Percentiles rank a stretch among this genome's conserved stretches.
Conservation (phyloP, 2,329 filamentous ascomycete genomes). For the Ceratocystiopsis minuta region DNA sequence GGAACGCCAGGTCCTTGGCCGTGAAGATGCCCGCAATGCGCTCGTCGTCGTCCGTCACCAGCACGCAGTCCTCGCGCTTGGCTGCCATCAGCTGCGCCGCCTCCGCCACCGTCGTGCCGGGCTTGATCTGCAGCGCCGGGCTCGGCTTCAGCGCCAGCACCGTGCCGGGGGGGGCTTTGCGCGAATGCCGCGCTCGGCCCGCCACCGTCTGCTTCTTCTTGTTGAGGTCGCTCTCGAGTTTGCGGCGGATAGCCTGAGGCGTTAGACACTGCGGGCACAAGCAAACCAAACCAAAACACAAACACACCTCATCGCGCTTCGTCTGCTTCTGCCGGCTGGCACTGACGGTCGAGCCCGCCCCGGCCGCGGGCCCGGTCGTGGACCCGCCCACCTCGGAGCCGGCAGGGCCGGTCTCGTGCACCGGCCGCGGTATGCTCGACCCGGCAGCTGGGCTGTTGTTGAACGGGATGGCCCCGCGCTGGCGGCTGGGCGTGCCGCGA, state of each 20-base stretch:
- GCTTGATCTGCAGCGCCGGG: constrained; percentile 93
- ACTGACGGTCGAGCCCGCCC: constrained; percentile 53
- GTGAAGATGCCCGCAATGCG: constrained; percentile 98
- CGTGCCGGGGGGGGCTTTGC: constrained; percentile 89
- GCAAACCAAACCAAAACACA: background rate
- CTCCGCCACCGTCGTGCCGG: constrained; percentile 80
- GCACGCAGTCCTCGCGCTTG: constrained; percentile 92
- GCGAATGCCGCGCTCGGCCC: constrained; percentile 61
- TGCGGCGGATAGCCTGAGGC: constrained; percentile 74
- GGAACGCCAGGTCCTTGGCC: constrained; percentile 93
- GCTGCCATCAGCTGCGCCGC: constrained; percentile 97
- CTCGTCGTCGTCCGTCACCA: constrained; percentile 96
- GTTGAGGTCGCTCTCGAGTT: constrained; percentile 92
- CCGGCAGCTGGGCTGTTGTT: constrained; percentile 35
- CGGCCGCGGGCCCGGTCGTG: constrained; percentile 25
- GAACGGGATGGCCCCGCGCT: constrained; percentile 44
- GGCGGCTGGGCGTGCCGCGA: constrained; percentile 50
- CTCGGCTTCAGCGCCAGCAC: constrained; percentile 92
- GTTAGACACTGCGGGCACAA: too few species aligned
- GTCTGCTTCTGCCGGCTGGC: constrained; percentile 90
- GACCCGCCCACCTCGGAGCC: constrained; percentile 1
- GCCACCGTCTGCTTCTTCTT: constrained; percentile 80
- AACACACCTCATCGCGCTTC: constrained; percentile 89
- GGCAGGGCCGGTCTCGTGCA: constrained; percentile 31
- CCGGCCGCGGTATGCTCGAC: constrained; percentile 56